Percentiles rank a stretch among this genome's conserved stretches.
Evolutionary conservation across 129 eudicot genomes (phyloP).

Genomic region (Saussurea involucrata): DNA sequence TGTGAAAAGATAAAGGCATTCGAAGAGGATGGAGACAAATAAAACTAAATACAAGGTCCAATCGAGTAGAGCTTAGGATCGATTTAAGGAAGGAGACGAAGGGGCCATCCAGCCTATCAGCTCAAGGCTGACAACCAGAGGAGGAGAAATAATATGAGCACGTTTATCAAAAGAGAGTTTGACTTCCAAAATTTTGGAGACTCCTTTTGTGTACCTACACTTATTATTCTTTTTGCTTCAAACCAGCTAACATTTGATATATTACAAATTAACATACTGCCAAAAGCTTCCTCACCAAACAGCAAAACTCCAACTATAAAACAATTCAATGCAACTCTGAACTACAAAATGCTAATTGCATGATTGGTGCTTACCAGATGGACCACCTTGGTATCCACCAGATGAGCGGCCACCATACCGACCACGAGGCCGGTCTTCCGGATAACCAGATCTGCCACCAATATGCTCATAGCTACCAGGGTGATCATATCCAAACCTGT

Average conservation of each 20-base stretch:
- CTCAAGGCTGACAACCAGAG: neutral
- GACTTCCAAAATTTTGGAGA: neutral
- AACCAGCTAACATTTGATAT: neutral
- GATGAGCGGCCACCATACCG: constrained; percentile 47
- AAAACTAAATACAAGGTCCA: neutral
- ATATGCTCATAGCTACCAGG: constrained; percentile 57
- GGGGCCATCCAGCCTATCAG: neutral
- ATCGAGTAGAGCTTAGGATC: neutral
- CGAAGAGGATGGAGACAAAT: neutral
- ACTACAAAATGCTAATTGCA: constrained; percentile 2
- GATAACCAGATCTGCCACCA: constrained; percentile 56
- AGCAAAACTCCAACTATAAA: neutral
- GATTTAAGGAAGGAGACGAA: neutral
- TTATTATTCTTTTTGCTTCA: neutral
- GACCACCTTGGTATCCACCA: constrained; percentile 58
- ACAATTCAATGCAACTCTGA: neutral
- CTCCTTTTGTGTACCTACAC: neutral
- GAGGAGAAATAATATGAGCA: neutral
- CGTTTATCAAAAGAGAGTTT: neutral
- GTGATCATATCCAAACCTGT: constrained; percentile 64
- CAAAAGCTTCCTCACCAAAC: neutral
- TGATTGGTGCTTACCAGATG: constrained; percentile 29
- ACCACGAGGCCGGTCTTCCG: constrained; percentile 65
- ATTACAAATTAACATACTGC: neutral
- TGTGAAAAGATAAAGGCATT: neutral